Conservation (phyloP, 306 rosid genomes). For the Phaseolus lunatus region DNA sequence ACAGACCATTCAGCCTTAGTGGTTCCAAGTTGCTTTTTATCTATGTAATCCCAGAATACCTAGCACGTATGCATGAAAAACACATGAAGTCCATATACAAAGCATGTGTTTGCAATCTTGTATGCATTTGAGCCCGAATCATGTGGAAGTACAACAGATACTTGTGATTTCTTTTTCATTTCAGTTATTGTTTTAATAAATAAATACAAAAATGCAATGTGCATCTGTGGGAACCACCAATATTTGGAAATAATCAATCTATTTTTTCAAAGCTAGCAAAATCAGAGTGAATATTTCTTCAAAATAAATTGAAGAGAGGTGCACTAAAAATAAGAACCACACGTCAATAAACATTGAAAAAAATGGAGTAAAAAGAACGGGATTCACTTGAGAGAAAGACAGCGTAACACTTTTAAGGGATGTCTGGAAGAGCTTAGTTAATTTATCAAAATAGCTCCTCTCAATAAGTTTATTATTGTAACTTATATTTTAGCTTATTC, state of each 20-base stretch:
- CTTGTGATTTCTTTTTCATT: background rate
- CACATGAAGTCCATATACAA: conserved; percentile 33
- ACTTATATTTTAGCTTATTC: background rate
- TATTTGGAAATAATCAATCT: background rate
- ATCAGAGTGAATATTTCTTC: background rate
- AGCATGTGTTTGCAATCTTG: conserved; percentile 30
- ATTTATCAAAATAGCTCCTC: background rate
- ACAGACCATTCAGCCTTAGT: conserved; percentile 93
- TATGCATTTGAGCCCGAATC: conserved; percentile 12
- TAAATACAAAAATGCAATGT: background rate
- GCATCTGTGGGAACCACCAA: background rate
- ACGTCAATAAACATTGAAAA: background rate
- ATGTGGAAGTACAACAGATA: conserved; percentile 21
- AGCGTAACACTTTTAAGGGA: background rate
- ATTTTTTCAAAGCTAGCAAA: background rate
- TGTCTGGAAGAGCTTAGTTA: background rate
- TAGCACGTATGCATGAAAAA: conserved; percentile 47
- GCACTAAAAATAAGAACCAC: background rate
- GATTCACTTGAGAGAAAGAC: conserved; percentile 24
- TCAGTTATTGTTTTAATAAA: conserved; percentile 1
- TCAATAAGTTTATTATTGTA: background rate
- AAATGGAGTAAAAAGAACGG: background rate
- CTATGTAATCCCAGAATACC: conserved; percentile 93
- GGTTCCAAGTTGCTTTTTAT: conserved; percentile 70
- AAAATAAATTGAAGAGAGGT: background rate